A percentile compares a stretch with the other conserved stretches of the same genome.
phyloP scores from a whole-genome alignment of 2,329 filamentous ascomycete species.

The Alternaria dauci region DNA sequence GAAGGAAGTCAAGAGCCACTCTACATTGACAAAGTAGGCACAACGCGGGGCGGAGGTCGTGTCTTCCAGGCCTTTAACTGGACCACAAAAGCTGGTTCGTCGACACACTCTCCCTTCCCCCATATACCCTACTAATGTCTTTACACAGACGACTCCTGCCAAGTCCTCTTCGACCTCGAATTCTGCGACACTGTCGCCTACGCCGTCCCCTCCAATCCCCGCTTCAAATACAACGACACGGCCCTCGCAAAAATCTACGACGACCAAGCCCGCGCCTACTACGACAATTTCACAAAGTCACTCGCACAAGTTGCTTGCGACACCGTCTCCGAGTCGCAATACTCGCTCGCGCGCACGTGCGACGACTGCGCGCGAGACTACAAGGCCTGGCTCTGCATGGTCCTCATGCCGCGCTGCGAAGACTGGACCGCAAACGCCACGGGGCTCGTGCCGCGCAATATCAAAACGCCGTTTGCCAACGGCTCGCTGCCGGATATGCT shows the following conservation, averaged over 20 bases:
- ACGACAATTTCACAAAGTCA: conserved; percentile 79
- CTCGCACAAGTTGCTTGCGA: conserved; percentile 88
- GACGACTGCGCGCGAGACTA: conserved; percentile 80
- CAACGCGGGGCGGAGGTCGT: conserved; percentile 75
- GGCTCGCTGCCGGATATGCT: conserved; percentile 56
- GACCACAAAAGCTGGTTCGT: conserved; percentile 75
- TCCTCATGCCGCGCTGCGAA: conserved; percentile 89
- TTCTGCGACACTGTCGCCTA: conserved; percentile 92
- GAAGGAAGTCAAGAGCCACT: conserved; percentile 63
- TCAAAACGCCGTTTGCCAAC: conserved; percentile 73
- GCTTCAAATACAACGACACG: conserved; percentile 66
- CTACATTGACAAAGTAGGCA: conserved; percentile 48
- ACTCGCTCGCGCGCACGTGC: conserved; percentile 82
- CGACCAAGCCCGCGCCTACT: conserved; percentile 72
- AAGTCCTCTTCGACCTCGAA: conserved; percentile 82
- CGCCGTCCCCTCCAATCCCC: conserved; percentile 82
- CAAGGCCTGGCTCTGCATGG: conserved; percentile 93
- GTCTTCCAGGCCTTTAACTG: conserved; percentile 79
- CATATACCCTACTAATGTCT: conserved; percentile 11
- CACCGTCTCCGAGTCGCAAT: conserved; percentile 73
- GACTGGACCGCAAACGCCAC: conserved; percentile 70
- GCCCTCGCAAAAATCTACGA: conserved; percentile 80
- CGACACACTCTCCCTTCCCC: conserved; percentile 25
- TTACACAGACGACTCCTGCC: conserved; percentile 76
- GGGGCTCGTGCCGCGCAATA: conserved; percentile 72